Percentiles rank a stretch among this genome's conserved stretches.
These are phyloP conservation scores for Sordariomycetes sp. DNA, from an alignment of 2,329 filamentous ascomycete species.

Conservation along the genomic window DNA sequence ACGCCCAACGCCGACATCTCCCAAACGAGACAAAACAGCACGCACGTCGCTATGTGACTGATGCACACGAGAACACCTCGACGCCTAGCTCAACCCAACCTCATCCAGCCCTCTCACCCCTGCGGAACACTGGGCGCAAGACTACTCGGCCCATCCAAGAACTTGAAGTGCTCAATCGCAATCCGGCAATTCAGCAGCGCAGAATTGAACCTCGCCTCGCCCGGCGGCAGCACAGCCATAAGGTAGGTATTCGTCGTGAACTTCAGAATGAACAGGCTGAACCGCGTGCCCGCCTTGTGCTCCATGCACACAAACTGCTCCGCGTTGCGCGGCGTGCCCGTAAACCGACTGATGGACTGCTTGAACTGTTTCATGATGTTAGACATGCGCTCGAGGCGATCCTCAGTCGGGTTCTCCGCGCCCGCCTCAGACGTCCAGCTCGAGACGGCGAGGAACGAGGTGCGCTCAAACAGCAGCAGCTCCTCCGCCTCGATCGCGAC, in stretches of 20 bases:
- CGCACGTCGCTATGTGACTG: not conserved
- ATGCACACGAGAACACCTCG: not conserved
- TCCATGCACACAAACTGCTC: conserved; percentile 74
- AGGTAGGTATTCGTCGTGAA: conserved; percentile 98
- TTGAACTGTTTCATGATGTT: conserved; percentile 99
- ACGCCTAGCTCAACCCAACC: not conserved
- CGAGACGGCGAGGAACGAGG: conserved; percentile 92
- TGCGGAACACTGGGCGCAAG: not conserved
- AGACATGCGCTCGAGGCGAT: conserved; percentile 85
- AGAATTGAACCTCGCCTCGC: conserved; percentile 82
- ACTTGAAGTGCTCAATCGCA: conserved; percentile 68
- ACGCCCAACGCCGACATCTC: not conserved
- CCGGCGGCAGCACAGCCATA: conserved; percentile 79
- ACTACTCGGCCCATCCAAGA: conserved; percentile 35
- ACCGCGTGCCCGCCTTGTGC: conserved; percentile 61
- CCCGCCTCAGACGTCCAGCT: conserved; percentile 71
- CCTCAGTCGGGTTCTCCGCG: conserved; percentile 70
- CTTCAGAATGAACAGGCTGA: conserved; percentile 89
- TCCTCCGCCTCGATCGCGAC: conserved; percentile 85
- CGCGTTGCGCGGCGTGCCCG: conserved; percentile 65
- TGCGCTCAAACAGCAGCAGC: conserved; percentile 86
- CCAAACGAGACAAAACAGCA: not conserved
- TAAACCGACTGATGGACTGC: conserved; percentile 65
- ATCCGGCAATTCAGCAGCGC: conserved; percentile 84
- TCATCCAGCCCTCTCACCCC: not conserved